Base-by-base conservation (phyloP, 768 basidiomycete species). In the Phanerochaete carnosa region DNA sequence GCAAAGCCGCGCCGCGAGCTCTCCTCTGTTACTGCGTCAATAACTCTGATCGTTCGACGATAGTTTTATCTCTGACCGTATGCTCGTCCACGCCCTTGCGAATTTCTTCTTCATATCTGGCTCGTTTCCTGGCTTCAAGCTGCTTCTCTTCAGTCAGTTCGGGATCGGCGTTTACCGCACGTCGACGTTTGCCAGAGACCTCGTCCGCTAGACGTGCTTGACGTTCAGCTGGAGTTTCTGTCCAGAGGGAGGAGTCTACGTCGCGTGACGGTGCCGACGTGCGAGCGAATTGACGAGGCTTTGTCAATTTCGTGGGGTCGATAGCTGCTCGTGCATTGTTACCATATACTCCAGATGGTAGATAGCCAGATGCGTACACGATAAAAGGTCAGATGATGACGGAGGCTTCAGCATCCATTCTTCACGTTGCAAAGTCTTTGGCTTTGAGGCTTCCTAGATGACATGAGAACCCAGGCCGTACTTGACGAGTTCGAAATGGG, bases 381-480 rank as follows among this genome's bases (percentile, higher is more conserved):
- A 83, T 4, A 95, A 79, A 13, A 96, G 73, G 62, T 91, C 90
- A 1, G 90, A 87, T 1, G 87, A 83, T 22, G 88, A 85, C 0
- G 97, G 96, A 1, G 96, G 96, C 1, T 90, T 89, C 47, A 98
- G 81, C 97, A 99, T 99, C 97, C 97, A 99, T 72, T 95, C 95
- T 22, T 98, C 93, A 45, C 97, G 85, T 72, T 93, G 77, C 39
- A 86, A 76, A 39, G 83, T 81, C 72, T 94, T 94, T 12, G 91
- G 91, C 66, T 89, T 88, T 12, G 79, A 75, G 1, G 87, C 89
- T 77, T 91, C 94, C 85, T 65, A 50, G 8, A 56, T 29, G 22
- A 6, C 28, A 16, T 15, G 59, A 53, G 30, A 61, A 32, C 19
- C 35, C 13, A 33, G 45, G 6, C 19, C 39, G 19, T 45, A 49